phyloP scores from a whole-genome alignment of 2,329 filamentous ascomycete species.

The Aspergillus aculeatus region DNA sequence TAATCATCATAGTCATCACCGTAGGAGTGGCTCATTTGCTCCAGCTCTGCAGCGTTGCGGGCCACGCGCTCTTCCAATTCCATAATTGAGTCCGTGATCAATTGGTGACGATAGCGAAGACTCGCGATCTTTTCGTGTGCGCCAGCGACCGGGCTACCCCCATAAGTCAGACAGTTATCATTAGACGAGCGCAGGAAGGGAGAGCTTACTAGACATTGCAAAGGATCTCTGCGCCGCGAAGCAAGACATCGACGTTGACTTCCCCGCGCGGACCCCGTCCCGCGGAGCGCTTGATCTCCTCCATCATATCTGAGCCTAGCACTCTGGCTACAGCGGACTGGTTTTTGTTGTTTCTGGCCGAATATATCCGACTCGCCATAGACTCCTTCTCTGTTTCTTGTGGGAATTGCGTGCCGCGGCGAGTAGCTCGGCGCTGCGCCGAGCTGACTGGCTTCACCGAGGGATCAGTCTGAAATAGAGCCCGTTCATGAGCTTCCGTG shows the following conservation, averaged over 20 bases:
- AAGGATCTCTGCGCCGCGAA: constrained; percentile 85
- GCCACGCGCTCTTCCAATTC: constrained; percentile 79
- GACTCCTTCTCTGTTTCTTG: constrained; percentile 39
- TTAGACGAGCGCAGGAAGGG: background rate
- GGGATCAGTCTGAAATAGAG: constrained; percentile 86
- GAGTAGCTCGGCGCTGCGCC: constrained; percentile 46
- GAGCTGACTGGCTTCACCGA: constrained; percentile 53
- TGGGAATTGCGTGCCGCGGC: constrained; percentile 52
- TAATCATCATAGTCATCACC: constrained; percentile 58
- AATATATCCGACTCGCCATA: constrained; percentile 47
- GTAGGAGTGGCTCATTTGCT: constrained; percentile 64
- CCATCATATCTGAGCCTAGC: constrained; percentile 80
- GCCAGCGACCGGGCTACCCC: constrained; percentile 67
- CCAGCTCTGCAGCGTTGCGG: constrained; percentile 71
- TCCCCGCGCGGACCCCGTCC: constrained; percentile 60
- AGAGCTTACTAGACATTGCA: constrained; percentile 72
- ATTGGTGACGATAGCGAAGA: constrained; percentile 68
- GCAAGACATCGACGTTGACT: constrained; percentile 79
- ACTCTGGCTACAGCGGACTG: constrained; percentile 84
- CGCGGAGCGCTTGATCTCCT: constrained; percentile 66
- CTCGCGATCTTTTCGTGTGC: constrained; percentile 72
- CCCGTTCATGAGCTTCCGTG: constrained; percentile 90
- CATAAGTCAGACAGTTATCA: constrained; percentile 16
- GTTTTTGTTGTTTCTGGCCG: constrained; percentile 62
- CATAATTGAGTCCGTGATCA: constrained; percentile 70